Conservation (phyloP, 768 basidiomycete genomes). For the Pisolithus sp. region DNA sequence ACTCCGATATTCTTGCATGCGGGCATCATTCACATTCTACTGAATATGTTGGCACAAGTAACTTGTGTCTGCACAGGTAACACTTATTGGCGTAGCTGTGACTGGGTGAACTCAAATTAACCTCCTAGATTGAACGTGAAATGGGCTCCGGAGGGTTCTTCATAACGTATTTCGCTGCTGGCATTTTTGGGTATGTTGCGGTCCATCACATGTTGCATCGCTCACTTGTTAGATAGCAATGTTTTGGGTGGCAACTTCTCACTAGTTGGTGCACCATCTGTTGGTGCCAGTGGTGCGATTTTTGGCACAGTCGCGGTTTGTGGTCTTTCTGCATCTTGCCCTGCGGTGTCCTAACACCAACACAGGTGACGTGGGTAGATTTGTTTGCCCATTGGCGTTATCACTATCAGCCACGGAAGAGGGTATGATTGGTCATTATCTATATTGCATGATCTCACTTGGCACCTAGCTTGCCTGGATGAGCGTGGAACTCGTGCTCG, state of each 20-base stretch:
- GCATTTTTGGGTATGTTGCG: conserved; percentile 74
- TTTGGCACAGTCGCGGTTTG: conserved; percentile 79
- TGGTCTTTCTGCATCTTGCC: not conserved
- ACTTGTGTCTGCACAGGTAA: conserved; percentile 72
- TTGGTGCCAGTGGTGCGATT: conserved; percentile 91
- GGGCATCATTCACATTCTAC: conserved; percentile 83
- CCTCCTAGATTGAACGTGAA: conserved; percentile 73
- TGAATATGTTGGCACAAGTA: conserved; percentile 89
- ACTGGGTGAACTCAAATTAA: not conserved
- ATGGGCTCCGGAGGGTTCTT: conserved; percentile 87
- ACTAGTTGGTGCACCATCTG: conserved; percentile 78
- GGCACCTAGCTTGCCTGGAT: conserved; percentile 65
- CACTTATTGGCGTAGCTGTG: not conserved
- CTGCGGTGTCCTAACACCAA: not conserved
- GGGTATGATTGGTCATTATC: conserved; percentile 35
- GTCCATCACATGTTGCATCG: not conserved
- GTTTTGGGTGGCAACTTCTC: conserved; percentile 92
- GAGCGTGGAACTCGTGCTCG: conserved; percentile 80
- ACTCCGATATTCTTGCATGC: conserved; percentile 90
- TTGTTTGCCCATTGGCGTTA: conserved; percentile 90
- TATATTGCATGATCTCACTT: not conserved
- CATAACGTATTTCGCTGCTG: conserved; percentile 82
- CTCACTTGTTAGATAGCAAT: conserved; percentile 41
- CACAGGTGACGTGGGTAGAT: conserved; percentile 77
- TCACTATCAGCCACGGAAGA: conserved; percentile 73